A percentile compares a stretch with the other conserved stretches of the same genome.
Evolutionary conservation across 352 stramenopile genomes (phyloP).

Genomic region (Globisporangium emineosum): DNA sequence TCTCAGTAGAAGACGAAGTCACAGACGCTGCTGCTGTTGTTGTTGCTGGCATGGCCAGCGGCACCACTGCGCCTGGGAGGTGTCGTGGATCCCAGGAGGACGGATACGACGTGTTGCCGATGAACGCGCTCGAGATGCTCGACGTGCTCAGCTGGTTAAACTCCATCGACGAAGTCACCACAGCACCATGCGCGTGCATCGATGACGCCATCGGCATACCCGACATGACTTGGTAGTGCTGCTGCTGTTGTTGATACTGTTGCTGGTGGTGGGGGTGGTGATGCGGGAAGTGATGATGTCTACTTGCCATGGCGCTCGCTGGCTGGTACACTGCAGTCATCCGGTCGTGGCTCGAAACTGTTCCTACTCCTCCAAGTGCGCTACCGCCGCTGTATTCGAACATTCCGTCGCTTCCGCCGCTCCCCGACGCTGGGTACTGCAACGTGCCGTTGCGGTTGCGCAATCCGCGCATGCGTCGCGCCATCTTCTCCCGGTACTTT

Average conservation of each 20-base stretch:
- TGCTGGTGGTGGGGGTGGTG: slow-evolving; percentile 7
- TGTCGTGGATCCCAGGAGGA: slow-evolving; percentile 23
- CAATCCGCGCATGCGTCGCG: slow-evolving; percentile 20
- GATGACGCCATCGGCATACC: not conserved
- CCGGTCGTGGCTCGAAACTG: slow-evolving; percentile 8
- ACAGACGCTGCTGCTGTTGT: not conserved
- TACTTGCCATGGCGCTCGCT: not conserved
- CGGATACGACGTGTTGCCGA: slow-evolving; percentile 31
- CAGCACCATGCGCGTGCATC: not conserved
- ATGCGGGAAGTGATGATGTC: slow-evolving; percentile 10
- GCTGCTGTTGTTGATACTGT: not conserved
- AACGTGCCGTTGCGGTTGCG: slow-evolving; percentile 17
- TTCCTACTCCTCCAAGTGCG: not conserved
- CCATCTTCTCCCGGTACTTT: slow-evolving; percentile 30
- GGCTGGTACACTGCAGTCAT: slow-evolving; percentile 9
- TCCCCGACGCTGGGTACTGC: slow-evolving; percentile 10
- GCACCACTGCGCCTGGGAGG: slow-evolving; percentile 10
- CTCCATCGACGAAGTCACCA: slow-evolving; percentile 22
- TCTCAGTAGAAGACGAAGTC: not conserved
- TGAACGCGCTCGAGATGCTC: slow-evolving; percentile 39
- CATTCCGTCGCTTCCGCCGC: not conserved
- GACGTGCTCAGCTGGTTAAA: slow-evolving; percentile 40
- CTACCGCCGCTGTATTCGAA: not conserved
- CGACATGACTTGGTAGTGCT: slow-evolving; percentile 9
- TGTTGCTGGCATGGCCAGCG: not conserved